Conservation (phyloP, 1,284 basidiomycete species). For the Tausonia pullulans region DNA sequence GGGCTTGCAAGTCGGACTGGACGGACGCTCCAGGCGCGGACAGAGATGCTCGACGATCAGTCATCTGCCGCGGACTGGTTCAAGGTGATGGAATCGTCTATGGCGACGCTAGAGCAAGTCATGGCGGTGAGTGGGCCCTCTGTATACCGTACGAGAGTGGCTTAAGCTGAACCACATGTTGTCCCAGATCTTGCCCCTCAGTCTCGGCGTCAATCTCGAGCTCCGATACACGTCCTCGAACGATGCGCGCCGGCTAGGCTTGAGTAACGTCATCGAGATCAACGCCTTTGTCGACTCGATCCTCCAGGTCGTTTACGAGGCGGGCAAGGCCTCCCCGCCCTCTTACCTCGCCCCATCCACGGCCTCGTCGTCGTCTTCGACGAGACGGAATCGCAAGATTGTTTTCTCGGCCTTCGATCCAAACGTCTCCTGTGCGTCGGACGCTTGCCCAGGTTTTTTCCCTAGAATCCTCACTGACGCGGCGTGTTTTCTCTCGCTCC, state of each 20-base stretch:
- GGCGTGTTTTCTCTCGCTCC: slow-evolving; percentile 1
- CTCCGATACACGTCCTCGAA: slow-evolving; percentile 49
- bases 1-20: slow-evolving; percentile 48
- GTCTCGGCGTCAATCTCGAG: slow-evolving; percentile 67
- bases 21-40: slow-evolving; percentile 34
- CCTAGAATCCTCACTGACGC: background rate
- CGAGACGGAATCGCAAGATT: slow-evolving; percentile 45
- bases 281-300: slow-evolving; percentile 74
- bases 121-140: slow-evolving; percentile 47
- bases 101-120: slow-evolving; percentile 60
- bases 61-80: slow-evolving; percentile 47
- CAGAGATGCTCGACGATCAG: slow-evolving; percentile 20
- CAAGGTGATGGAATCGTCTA: slow-evolving; percentile 42
- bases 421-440: slow-evolving; percentile 36
- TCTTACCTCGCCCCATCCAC: background rate
- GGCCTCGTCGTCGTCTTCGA: background rate
- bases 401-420: slow-evolving; percentile 82
- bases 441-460: slow-evolving; percentile 48
- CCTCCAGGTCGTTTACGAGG: slow-evolving; percentile 61
- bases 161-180: background rate
- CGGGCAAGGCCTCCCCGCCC: slow-evolving; percentile 39
- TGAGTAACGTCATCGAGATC: slow-evolving; percentile 47
- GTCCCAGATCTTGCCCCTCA: slow-evolving; percentile 54
- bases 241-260: slow-evolving; percentile 40
- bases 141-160: background rate